Evolutionary conservation across 2,329 filamentous ascomycete genomes (phyloP).

Genomic region (Penicillium sumatraense): DNA sequence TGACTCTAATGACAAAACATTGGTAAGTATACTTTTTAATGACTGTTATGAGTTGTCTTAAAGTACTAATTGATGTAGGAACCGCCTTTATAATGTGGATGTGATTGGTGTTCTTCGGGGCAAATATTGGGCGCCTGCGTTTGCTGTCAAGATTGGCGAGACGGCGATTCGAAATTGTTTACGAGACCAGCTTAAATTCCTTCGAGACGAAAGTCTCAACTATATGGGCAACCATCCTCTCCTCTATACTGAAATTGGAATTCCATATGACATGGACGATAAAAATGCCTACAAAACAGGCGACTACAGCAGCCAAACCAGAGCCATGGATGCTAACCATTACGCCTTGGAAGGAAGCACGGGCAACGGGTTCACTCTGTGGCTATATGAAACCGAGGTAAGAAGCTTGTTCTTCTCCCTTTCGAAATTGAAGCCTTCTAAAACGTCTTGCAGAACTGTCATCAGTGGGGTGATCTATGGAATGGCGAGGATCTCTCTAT

Average conservation of each 20-base stretch:
- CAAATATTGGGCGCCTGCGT: slow-evolving; percentile 83
- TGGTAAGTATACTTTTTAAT: slow-evolving; percentile 58
- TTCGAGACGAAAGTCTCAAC: slow-evolving; percentile 84
- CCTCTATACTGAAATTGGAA: slow-evolving; percentile 92
- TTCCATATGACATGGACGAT: slow-evolving; percentile 98
- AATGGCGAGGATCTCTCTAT: slow-evolving; percentile 97
- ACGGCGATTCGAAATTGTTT: slow-evolving; percentile 93
- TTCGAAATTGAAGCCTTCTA: background rate
- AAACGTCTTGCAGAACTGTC: slow-evolving; percentile 68
- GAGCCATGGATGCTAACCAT: slow-evolving; percentile 94
- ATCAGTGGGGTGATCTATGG: slow-evolving; percentile 91
- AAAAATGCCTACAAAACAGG: slow-evolving; percentile 94
- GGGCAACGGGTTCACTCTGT: slow-evolving; percentile 84
- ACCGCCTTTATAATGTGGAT: slow-evolving; percentile 95
- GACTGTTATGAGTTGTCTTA: background rate
- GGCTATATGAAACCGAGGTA: slow-evolving; percentile 80
- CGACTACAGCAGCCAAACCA: slow-evolving; percentile 89
- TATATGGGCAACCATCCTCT: slow-evolving; percentile 88
- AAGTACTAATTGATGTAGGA: slow-evolving; percentile 54
- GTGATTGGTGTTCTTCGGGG: slow-evolving; percentile 90
- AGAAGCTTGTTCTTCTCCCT: slow-evolving; percentile 6
- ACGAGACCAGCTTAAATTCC: slow-evolving; percentile 79
- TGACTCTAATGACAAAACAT: slow-evolving; percentile 96
- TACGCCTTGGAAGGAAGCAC: slow-evolving; percentile 85
- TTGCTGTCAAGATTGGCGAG: slow-evolving; percentile 91